Base-by-base conservation (phyloP, 164 flowering plant species). In the Dillenia turbinata region DNA sequence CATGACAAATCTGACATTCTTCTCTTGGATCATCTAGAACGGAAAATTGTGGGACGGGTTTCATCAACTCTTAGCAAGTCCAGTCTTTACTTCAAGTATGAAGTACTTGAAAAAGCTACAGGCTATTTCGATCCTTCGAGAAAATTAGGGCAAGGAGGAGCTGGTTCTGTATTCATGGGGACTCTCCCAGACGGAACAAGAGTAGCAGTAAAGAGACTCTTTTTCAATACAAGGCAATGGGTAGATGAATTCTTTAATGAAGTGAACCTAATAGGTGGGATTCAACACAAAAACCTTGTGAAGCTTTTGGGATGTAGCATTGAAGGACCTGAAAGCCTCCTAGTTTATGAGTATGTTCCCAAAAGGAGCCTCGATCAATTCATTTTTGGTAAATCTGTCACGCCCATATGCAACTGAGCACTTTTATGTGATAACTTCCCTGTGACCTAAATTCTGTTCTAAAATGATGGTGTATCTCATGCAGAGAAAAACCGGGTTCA, bases 91-190 rank as follows among this genome's bases (percentile, higher is more conserved):
- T 88, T 79, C 82, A 88, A 85, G 52, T 90, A 90, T 44, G 97
- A 90, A 61, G 77, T 80, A 12, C 82, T 90, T 4, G 97, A 88
- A 70, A 83, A 78, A 77, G 94, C 97, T 9, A 90, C 97, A n/a
- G 73, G 86, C 50, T 85, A 72, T 48, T 90, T 90, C 59, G 70
- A 70, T 59, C 57, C 64, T 15, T 77, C 82, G 9, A 79, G 67
- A 63, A 90, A 85, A 68, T 10, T 90, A 66, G 97, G 97, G 51
- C 87, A 90, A 69, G 95, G 97, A 64, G 97, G 87, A 66, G 79
- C 84, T 54, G 95, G 95, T 60, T 81, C 92, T 52, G 94, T 84
- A 9, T 84, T 59, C 66, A 74, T 67, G 64, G 89, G 86, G 48
- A 78, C 64, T 14, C 81, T 85, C 7, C 78, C 80, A 24, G 66